phyloP scores from a whole-genome alignment of 805 yeast genomes.

The Candida sanyiensis region DNA sequence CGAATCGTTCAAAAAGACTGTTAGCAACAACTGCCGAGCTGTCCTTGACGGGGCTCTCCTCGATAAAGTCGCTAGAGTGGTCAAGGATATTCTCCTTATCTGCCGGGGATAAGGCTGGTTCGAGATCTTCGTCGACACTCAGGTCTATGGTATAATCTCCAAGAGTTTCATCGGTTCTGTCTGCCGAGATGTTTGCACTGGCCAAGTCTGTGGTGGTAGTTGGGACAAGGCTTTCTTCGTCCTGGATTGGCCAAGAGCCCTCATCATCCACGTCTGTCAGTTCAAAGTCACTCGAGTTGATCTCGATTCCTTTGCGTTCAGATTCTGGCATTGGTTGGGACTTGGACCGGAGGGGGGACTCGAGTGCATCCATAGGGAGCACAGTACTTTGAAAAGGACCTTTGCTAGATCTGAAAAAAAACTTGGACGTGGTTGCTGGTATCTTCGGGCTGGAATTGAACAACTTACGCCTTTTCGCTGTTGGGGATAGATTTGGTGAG shows the following conservation, averaged over 20 bases:
- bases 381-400: too few species aligned
- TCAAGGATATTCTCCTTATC: constrained; percentile 3
- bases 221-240: too few species aligned
- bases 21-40: neutral
- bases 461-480: constrained; percentile 18
- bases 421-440: constrained; percentile 6
- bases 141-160: neutral
- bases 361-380: neutral
- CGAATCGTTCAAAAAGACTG: constrained; percentile 15
- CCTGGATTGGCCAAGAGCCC: constrained; percentile 2
- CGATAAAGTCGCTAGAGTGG: neutral
- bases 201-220: neutral
- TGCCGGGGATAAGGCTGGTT: neutral
- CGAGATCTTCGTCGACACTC: neutral
- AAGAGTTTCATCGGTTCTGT: too few species aligned
- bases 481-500: constrained; percentile 16
- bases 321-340: neutral
- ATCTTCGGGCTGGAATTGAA: too few species aligned
- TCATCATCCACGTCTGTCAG: constrained; percentile 25
- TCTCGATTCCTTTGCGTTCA: neutral
- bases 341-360: constrained; percentile 1
- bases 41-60: neutral
- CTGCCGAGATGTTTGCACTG: too few species aligned
- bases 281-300: constrained; percentile 25
- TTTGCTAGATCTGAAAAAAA: too few species aligned